Percentiles rank a stretch among this genome's conserved stretches.
Conservation (phyloP, 2,329 filamentous ascomycete genomes). For the Colletotrichum incanum region DNA sequence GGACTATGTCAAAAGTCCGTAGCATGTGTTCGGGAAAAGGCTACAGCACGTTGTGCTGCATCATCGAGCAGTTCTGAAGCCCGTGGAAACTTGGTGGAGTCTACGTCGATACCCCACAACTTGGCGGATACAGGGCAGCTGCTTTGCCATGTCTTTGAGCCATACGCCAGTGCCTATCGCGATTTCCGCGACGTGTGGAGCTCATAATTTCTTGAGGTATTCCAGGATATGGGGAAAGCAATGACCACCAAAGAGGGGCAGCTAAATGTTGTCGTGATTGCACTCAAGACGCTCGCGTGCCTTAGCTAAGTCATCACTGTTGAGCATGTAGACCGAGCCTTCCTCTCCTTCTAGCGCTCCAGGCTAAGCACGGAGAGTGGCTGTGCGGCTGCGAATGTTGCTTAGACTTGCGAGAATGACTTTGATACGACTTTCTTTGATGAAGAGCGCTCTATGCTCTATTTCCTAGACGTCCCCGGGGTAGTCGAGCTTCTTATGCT, state of each 20-base stretch:
- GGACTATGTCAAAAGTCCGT: slow-evolving; percentile 43
- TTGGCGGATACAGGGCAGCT: slow-evolving; percentile 35
- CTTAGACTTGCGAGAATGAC: neutral
- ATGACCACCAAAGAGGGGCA: slow-evolving; percentile 20
- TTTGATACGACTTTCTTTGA: no score
- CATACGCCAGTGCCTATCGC: slow-evolving; percentile 46
- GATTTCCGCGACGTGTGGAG: slow-evolving; percentile 41
- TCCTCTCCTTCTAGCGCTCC: slow-evolving; percentile 20
- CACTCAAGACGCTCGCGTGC: slow-evolving; percentile 30
- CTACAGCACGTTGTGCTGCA: slow-evolving; percentile 28
- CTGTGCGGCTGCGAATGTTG: slow-evolving; percentile 8
- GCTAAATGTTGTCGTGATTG: slow-evolving; percentile 26
- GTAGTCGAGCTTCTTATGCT: neutral
- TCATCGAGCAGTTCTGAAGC: slow-evolving; percentile 31
- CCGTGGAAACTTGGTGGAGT: slow-evolving; percentile 44
- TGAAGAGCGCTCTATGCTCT: no score
- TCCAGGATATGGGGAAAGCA: slow-evolving; percentile 12
- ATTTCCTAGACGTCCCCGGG: neutral
- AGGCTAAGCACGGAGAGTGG: neutral
- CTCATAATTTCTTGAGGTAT: neutral
- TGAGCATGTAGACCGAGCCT: slow-evolving; percentile 22
- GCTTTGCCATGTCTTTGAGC: slow-evolving; percentile 43
- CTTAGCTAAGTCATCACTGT: slow-evolving; percentile 11
- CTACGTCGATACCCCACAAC: slow-evolving; percentile 44
- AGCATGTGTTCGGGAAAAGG: slow-evolving; percentile 38